Evolutionary conservation across 1,284 basidiomycete genomes (phyloP).

Genomic region (Sporisorium sorghi): DNA sequence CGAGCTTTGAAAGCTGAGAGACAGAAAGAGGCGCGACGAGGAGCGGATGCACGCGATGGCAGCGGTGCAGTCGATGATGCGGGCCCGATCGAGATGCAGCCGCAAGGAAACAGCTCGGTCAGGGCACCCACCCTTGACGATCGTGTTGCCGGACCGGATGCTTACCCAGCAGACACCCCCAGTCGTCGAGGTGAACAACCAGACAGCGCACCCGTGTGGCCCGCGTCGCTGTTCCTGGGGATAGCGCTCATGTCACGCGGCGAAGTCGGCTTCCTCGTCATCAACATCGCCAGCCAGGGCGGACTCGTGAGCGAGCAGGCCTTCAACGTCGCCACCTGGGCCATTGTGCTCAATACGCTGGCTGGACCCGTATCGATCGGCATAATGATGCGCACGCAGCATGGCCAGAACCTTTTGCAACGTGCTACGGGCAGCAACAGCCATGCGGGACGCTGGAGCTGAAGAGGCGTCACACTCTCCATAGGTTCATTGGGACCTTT

Average conservation of each 20-base stretch:
- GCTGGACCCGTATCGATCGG: constrained; percentile 46
- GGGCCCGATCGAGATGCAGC: constrained; percentile 5
- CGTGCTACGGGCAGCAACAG: not conserved
- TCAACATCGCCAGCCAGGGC: constrained; percentile 38
- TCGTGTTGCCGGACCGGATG: not conserved
- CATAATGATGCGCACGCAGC: constrained; percentile 30
- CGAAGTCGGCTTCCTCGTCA: constrained; percentile 72
- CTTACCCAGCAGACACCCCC: not conserved
- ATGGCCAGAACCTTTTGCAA: constrained; percentile 14
- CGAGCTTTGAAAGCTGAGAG: not conserved
- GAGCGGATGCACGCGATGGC: not conserved
- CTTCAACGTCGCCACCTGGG: constrained; percentile 52
- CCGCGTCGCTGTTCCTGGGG: constrained; percentile 70
- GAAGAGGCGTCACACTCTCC: not conserved
- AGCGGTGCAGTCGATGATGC: too few species aligned
- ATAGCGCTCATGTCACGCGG: constrained; percentile 74
- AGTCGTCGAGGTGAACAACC: not conserved
- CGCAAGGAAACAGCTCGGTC: not conserved
- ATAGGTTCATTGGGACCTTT: too few species aligned
- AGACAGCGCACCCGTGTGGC: constrained; percentile 12
- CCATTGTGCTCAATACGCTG: constrained; percentile 52
- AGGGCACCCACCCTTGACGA: not conserved
- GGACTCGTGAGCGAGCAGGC: constrained; percentile 29
- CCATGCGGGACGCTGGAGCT: constrained; percentile 11
- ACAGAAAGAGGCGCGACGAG: not conserved